Conservation (phyloP, 306 rosid genomes). For the Echinosophora koreensis region DNA sequence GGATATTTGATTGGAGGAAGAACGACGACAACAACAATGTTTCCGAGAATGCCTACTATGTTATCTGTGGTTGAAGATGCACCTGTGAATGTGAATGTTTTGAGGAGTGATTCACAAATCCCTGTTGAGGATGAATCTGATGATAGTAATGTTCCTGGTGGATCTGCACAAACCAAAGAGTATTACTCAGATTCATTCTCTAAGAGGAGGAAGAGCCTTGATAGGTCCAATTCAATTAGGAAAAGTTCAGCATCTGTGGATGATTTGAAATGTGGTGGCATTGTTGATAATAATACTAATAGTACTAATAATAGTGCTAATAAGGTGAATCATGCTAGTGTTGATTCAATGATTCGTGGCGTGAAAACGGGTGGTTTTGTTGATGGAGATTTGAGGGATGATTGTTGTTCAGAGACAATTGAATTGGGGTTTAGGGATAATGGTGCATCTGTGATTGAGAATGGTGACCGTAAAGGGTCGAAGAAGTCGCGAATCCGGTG, state of each 20-base stretch:
- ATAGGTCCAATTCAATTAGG: slow-evolving; percentile 84
- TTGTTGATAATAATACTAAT: background rate
- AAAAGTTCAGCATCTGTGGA: slow-evolving; percentile 93
- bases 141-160: slow-evolving; percentile 65
- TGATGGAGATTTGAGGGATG: slow-evolving; percentile 77
- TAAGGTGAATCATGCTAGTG: slow-evolving; percentile 69
- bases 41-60: slow-evolving; percentile 90
- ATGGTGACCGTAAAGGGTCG: slow-evolving; percentile 65
- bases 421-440: slow-evolving; percentile 64
- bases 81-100: slow-evolving; percentile 63
- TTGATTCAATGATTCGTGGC: slow-evolving; percentile 58
- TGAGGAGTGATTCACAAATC: slow-evolving; percentile 73
- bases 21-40: background rate
- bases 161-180: slow-evolving; percentile 81
- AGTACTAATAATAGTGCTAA: slow-evolving; percentile 22
- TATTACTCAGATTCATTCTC: slow-evolving; percentile 79
- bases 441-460: slow-evolving; percentile 59
- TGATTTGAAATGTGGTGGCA: slow-evolving; percentile 65
- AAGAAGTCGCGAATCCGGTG: slow-evolving; percentile 79
- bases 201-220: slow-evolving; percentile 85
- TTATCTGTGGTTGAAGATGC: slow-evolving; percentile 88
- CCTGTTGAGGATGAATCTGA: slow-evolving; percentile 64
- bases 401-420: slow-evolving; percentile 66
- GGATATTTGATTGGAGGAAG: slow-evolving; percentile 75
- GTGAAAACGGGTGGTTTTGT: slow-evolving; percentile 53